Conservation (phyloP, 176 grass and related monocot species). For the Raddia distichophylla region DNA sequence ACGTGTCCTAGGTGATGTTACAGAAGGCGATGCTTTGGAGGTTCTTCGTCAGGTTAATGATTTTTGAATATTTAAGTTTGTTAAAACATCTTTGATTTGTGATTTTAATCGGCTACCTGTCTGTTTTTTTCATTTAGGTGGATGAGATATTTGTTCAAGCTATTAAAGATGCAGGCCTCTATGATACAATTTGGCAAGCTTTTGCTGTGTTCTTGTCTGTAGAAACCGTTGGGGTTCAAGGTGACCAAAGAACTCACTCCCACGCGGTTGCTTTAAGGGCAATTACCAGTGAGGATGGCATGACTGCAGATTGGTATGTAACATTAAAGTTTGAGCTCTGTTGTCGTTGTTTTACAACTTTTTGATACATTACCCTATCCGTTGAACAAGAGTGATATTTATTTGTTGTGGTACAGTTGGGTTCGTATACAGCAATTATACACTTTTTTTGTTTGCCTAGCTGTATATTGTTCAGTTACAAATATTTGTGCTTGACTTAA, state of each 20-base stretch:
- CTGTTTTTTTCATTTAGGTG: conserved; percentile 49
- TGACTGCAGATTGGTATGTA: conserved; percentile 91
- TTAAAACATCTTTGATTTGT: not conserved
- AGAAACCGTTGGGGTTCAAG: conserved; percentile 83
- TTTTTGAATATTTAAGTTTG: not conserved
- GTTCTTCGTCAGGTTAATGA: conserved; percentile 71
- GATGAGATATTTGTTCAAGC: conserved; percentile 93
- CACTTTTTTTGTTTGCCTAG: not conserved
- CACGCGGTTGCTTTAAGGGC: conserved; percentile 71
- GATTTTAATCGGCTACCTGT: conserved; percentile 1
- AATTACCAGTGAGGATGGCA: conserved; percentile 94
- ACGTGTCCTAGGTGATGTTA: conserved; percentile 87
- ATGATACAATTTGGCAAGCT: conserved; percentile 88
- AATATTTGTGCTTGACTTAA: not conserved
- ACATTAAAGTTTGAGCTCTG: not conserved
- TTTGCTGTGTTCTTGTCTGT: conserved; percentile 86
- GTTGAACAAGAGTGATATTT: not conserved
- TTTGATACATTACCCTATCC: not conserved
- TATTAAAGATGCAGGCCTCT: conserved; percentile 88
- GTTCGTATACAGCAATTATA: not conserved
- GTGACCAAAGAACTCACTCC: conserved; percentile 88
- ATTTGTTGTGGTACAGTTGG: not conserved
- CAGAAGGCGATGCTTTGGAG: conserved; percentile 82
- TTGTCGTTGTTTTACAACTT: conserved; percentile 4
- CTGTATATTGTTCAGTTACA: not conserved